phyloP scores from a whole-genome alignment of 2,329 filamentous ascomycete genomes.

The Leptographium procerum region DNA sequence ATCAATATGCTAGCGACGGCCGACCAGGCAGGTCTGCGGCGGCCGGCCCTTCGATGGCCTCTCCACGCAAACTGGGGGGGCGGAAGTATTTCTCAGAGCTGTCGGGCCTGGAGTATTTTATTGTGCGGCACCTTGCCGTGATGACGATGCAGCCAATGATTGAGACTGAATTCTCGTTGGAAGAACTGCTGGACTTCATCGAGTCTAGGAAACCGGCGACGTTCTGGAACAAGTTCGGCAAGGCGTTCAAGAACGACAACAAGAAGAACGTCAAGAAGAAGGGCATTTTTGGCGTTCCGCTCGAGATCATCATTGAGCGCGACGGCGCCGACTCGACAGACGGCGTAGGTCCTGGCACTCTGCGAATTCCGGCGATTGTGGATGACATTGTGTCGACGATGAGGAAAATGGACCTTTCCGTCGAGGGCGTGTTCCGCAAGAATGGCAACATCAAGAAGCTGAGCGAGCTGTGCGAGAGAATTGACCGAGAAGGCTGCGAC shows the following conservation, averaged over 20 bases:
- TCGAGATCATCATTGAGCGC: constrained; percentile 82
- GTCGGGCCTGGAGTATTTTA: constrained; percentile 92
- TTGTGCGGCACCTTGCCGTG: constrained; percentile 88
- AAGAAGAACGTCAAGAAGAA: constrained; percentile 75
- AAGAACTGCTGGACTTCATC: constrained; percentile 84
- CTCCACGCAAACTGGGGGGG: constrained; percentile 22
- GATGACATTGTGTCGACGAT: constrained; percentile 90
- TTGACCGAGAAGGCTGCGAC: constrained; percentile 78
- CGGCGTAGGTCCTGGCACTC: constrained; percentile 80
- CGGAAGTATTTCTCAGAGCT: constrained; percentile 94
- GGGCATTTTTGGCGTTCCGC: constrained; percentile 79
- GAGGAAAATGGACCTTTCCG: constrained; percentile 97
- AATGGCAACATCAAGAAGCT: constrained; percentile 96
- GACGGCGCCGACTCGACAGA: constrained; percentile 97
- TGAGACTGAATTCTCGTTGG: constrained; percentile 81
- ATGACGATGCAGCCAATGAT: constrained; percentile 89
- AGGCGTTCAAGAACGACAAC: constrained; percentile 84
- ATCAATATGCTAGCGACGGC: background rate
- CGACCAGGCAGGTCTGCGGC: background rate
- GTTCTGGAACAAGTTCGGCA: constrained; percentile 97
- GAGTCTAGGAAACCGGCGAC: constrained; percentile 81
- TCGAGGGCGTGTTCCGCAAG: constrained; percentile 97
- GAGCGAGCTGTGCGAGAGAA: constrained; percentile 71
- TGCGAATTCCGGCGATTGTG: constrained; percentile 87
- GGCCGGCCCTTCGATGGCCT: background rate